Percentiles rank a stretch among this genome's conserved stretches.
Evolutionary conservation across 805 yeast genomes (phyloP).

Genomic region (Myxozyma mucilagina): DNA sequence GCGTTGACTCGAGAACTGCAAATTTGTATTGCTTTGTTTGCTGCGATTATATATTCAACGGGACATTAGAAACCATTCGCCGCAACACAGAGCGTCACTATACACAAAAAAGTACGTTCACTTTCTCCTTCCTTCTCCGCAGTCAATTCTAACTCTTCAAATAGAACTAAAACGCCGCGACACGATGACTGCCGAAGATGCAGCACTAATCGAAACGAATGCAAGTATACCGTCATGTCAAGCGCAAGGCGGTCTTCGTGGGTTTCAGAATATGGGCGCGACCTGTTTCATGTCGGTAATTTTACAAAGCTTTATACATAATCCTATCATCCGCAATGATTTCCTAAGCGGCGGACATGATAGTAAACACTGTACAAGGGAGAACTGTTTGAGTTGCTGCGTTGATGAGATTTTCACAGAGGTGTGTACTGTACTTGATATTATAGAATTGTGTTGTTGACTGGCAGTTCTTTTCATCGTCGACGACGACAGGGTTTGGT

Average conservation of each 20-base stretch:
- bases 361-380: slow-evolving; percentile 47
- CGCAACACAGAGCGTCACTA: not conserved
- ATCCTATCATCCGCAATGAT: slow-evolving; percentile 78
- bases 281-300: slow-evolving; percentile 96
- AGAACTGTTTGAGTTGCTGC: slow-evolving; percentile 76
- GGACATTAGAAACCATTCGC: slow-evolving; percentile 51
- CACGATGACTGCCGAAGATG: slow-evolving; percentile 20
- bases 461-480: slow-evolving; percentile 58
- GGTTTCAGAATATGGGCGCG: slow-evolving; percentile 91
- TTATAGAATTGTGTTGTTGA: not conserved
- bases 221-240: slow-evolving; percentile 22
- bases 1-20: slow-evolving; percentile 68
- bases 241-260: slow-evolving; percentile 67
- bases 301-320: slow-evolving; percentile 86
- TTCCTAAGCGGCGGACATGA: slow-evolving; percentile 75
- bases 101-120: not conserved
- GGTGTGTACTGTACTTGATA: slow-evolving; percentile 5
- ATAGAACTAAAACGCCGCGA: slow-evolving; percentile 8
- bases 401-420: slow-evolving; percentile 74
- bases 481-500: slow-evolving; percentile 68
- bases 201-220: slow-evolving; percentile 16
- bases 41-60: slow-evolving; percentile 66
- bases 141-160: not conserved
- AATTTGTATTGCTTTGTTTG: slow-evolving; percentile 79
- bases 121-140: not conserved